These are phyloP conservation scores for Xylaria hypoxylon DNA, from an alignment of 2,329 filamentous ascomycete species.

Conservation along the genomic window DNA sequence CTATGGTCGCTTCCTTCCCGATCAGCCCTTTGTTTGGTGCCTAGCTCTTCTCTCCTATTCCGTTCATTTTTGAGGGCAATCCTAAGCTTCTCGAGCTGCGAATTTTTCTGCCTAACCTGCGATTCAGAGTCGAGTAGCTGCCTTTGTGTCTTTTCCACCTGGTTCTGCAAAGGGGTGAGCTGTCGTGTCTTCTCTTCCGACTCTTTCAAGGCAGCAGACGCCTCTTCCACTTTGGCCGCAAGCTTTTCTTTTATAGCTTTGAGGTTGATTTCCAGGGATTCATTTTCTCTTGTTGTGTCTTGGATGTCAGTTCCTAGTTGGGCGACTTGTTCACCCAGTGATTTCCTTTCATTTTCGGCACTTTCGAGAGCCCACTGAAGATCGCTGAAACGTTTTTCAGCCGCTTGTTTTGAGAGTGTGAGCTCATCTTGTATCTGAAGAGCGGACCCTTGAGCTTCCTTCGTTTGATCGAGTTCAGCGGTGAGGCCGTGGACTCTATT, in stretches of 20 bases:
- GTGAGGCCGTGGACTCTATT: not conserved
- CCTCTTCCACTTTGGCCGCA: not conserved
- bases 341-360: conserved; percentile 3
- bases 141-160: not conserved
- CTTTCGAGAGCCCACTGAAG: conserved; percentile 1
- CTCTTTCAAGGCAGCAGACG: not conserved
- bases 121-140: not conserved
- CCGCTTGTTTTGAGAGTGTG: not conserved
- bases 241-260: not conserved
- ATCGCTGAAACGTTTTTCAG: not conserved
- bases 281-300: not conserved
- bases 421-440: not conserved
- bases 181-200: conserved; percentile 3
- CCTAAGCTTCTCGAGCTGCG: conserved; percentile 7
- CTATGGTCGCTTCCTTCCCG: not conserved
- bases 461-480: not conserved
- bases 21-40: not conserved
- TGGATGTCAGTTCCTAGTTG: not conserved
- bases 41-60: conserved; percentile 2
- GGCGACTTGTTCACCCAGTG: not conserved
- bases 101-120: conserved; percentile 1
- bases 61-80: conserved; percentile 11
- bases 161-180: not conserved
- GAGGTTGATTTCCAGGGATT: not conserved
- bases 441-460: not conserved